Conservation (phyloP, 2,329 filamentous ascomycete genomes). For the Sporothrix luriei region DNA sequence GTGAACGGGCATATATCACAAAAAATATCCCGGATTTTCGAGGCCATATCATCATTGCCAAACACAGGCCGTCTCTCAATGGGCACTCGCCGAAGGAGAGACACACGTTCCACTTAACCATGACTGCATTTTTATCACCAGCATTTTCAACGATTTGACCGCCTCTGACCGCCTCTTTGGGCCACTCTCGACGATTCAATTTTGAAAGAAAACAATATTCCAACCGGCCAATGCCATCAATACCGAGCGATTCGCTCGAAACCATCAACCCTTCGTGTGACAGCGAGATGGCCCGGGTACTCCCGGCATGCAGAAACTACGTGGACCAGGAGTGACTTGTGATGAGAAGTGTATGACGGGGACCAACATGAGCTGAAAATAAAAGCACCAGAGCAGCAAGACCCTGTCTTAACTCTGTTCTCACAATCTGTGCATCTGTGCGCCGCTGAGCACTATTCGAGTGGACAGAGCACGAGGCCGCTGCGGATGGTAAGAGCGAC, state of each 20-base stretch:
- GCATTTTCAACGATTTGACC: too few species aligned
- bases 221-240: not conserved
- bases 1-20: not conserved
- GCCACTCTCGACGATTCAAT: not conserved
- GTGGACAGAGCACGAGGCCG: not conserved
- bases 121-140: too few species aligned
- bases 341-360: not conserved
- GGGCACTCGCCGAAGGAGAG: slow-evolving; percentile 6
- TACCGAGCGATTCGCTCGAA: not conserved
- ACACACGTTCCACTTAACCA: slow-evolving; percentile 26
- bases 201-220: not conserved
- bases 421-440: not conserved
- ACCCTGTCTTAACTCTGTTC: slow-evolving; percentile 15
- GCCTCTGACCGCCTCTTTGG: slow-evolving; percentile 29
- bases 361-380: not conserved
- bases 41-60: not conserved
- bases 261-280: not conserved
- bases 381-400: not conserved
- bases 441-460: not conserved
- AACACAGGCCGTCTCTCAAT: not conserved
- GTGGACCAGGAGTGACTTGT: slow-evolving; percentile 3
- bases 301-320: not conserved
- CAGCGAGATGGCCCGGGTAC: not conserved
- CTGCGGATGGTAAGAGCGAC: not conserved
- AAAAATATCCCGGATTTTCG: not conserved